A percentile compares a stretch with the other conserved stretches of the same genome.
phyloP scores from a whole-genome alignment of 768 basidiomycete species.

The Kwoniella botswanensis region DNA sequence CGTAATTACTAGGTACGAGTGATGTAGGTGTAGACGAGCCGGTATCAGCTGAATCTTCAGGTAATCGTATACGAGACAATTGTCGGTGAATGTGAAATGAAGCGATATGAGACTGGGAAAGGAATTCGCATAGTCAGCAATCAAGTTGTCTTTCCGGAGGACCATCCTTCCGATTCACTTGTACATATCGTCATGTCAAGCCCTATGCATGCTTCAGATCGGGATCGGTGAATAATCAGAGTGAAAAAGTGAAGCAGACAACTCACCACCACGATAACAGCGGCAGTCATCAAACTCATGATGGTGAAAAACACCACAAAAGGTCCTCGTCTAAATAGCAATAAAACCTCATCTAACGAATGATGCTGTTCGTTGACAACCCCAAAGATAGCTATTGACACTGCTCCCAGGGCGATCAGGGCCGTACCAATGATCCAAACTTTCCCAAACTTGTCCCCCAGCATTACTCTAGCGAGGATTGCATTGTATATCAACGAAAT shows the following conservation, averaged over 20 bases:
- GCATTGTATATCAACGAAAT: conserved; percentile 96
- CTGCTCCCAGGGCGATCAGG: conserved; percentile 84
- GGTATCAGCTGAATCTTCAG: background rate
- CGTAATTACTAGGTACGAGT: conserved; percentile 39
- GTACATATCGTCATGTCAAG: no score
- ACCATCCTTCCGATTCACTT: no score
- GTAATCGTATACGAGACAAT: conserved; percentile 28
- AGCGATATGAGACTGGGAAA: conserved; percentile 69
- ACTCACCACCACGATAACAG: conserved; percentile 68
- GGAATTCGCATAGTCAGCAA: background rate
- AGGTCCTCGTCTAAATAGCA: conserved; percentile 72
- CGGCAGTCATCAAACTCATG: conserved; percentile 67
- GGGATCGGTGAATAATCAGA: background rate
- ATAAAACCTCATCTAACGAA: conserved; percentile 80
- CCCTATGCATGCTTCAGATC: no score
- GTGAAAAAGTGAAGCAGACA: conserved; percentile 2
- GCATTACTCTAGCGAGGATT: conserved; percentile 79
- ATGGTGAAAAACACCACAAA: conserved; percentile 83
- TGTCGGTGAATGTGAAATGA: conserved; percentile 66
- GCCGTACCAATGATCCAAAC: conserved; percentile 86
- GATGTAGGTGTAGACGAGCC: conserved; percentile 25
- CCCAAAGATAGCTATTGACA: conserved; percentile 87
- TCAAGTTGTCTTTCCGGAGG: background rate
- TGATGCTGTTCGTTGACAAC: conserved; percentile 87
- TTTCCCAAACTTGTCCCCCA: conserved; percentile 82